These are phyloP conservation scores for Diaporthe sp. DNA, from an alignment of 2,329 filamentous ascomycete species.

Conservation along the genomic window DNA sequence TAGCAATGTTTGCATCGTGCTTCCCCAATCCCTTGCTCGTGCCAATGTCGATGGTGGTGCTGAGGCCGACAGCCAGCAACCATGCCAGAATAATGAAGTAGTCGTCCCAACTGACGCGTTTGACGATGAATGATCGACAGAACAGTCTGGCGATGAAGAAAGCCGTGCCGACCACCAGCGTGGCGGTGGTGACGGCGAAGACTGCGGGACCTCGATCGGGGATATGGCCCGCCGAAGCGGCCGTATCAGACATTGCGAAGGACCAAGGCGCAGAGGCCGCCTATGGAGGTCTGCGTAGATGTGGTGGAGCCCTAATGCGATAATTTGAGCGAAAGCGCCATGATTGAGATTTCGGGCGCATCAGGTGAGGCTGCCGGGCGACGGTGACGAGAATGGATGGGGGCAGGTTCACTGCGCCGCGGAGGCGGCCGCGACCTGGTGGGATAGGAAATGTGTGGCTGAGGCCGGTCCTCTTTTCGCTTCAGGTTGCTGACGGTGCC, in stretches of 20 bases:
- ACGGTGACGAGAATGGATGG: neutral
- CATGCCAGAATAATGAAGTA: slow-evolving; percentile 84
- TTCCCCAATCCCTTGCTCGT: slow-evolving; percentile 74
- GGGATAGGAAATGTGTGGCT: neutral
- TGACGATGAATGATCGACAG: slow-evolving; percentile 79
- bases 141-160: slow-evolving; percentile 82
- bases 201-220: slow-evolving; percentile 69
- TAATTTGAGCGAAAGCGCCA: slow-evolving; percentile 19
- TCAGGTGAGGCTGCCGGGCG: slow-evolving; percentile 21
- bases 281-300: slow-evolving; percentile 30
- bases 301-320: slow-evolving; percentile 22
- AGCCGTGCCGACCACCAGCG: slow-evolving; percentile 74
- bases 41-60: slow-evolving; percentile 73
- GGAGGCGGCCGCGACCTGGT: neutral
- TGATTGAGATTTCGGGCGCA: slow-evolving; percentile 24
- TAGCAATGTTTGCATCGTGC: slow-evolving; percentile 69
- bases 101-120: slow-evolving; percentile 79
- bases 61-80: slow-evolving; percentile 75
- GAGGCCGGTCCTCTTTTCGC: neutral
- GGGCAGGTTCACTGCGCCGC: neutral
- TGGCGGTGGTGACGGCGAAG: slow-evolving; percentile 76
- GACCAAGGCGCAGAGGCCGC: neutral
- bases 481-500: neutral
- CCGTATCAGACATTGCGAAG: slow-evolving; percentile 22
- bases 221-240: slow-evolving; percentile 41